phyloP scores from a whole-genome alignment of 2,329 filamentous ascomycete genomes.

The Penicillium sp. region DNA sequence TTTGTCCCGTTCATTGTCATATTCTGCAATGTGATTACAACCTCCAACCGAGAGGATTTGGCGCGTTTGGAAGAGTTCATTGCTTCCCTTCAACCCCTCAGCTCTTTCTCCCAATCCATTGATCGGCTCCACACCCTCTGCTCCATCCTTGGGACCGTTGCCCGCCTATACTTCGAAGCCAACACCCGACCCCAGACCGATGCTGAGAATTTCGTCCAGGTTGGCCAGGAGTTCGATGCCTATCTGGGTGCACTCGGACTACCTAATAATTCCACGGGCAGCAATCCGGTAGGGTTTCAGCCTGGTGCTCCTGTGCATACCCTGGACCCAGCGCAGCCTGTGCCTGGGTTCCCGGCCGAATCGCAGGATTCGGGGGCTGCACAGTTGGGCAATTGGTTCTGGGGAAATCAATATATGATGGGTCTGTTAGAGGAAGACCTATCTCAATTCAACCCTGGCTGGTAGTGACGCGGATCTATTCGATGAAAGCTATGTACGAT shows the following conservation, averaged over 20 bases:
- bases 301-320: conserved; percentile 9
- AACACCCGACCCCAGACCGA: conserved; percentile 58
- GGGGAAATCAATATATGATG: conserved; percentile 65
- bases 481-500: background rate
- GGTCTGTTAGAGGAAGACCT: conserved; percentile 64
- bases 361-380: conserved; percentile 6
- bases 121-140: conserved; percentile 64
- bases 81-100: conserved; percentile 54
- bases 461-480: background rate
- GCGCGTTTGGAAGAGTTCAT: conserved; percentile 58
- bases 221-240: conserved; percentile 63
- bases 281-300: conserved; percentile 4
- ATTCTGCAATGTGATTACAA: conserved; percentile 54
- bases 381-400: conserved; percentile 66
- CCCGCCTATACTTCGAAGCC: conserved; percentile 62
- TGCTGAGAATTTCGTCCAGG: conserved; percentile 50
- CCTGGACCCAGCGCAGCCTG: background rate
- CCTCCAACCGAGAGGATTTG: conserved; percentile 55
- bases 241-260: conserved; percentile 66
- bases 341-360: conserved; percentile 3
- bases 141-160: conserved; percentile 62
- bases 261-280: conserved; percentile 25
- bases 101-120: conserved; percentile 58
- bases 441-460: conserved; percentile 29
- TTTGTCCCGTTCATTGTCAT: conserved; percentile 54